Percentiles rank a stretch among this genome's conserved stretches.
phyloP scores from a whole-genome alignment of 108 stramenopile species.

The Nitzschia sp. region DNA sequence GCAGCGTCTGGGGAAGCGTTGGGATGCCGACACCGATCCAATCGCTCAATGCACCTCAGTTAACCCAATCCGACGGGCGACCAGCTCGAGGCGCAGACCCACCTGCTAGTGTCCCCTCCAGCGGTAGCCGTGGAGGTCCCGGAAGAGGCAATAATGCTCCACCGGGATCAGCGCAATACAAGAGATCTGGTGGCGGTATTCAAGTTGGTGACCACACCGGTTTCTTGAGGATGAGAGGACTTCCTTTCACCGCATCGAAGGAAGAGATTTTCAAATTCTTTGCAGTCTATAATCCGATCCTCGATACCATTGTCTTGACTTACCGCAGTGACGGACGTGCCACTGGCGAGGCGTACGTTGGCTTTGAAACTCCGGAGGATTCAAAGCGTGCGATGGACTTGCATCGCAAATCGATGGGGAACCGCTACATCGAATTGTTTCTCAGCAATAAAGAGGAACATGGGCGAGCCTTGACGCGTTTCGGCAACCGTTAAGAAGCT shows the following conservation, averaged over 20 bases:
- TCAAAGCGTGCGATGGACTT: conserved; percentile 82
- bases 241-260: conserved; percentile 90
- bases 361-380: conserved; percentile 78
- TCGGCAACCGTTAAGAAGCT: conserved; percentile 60
- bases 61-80: background rate
- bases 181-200: conserved; percentile 78
- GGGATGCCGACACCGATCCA: conserved; percentile 10
- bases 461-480: conserved; percentile 72
- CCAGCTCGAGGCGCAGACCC: conserved; percentile 1
- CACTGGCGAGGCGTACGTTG: conserved; percentile 93
- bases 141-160: conserved; percentile 36
- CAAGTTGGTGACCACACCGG: conserved; percentile 92
- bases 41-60: conserved; percentile 1
- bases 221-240: conserved; percentile 88
- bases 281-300: conserved; percentile 72
- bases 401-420: conserved; percentile 88
- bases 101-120: conserved; percentile 2
- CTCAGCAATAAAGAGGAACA: conserved; percentile 94
- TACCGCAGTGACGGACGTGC: conserved; percentile 91
- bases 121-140: conserved; percentile 31
- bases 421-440: conserved; percentile 94
- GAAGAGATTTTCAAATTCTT: conserved; percentile 91
- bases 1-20: conserved; percentile 17
- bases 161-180: conserved; percentile 26
- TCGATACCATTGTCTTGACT: conserved; percentile 83